Evolutionary conservation across 2,329 filamentous ascomycete genomes (phyloP), one percentile per base, ranked within the genome.

Genomic region (Emmonsiellopsis sp.): DNA sequence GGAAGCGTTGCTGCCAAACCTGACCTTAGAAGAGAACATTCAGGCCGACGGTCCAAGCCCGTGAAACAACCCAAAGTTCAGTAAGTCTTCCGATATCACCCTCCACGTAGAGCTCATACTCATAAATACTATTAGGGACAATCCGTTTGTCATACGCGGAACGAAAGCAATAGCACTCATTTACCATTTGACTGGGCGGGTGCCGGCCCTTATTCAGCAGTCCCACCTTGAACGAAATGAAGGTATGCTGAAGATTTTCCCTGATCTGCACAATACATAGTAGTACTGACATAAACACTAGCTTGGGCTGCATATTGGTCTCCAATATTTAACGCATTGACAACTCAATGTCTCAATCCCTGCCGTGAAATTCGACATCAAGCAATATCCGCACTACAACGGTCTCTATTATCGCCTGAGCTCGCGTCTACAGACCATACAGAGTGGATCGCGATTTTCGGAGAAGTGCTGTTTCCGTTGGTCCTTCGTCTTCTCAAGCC

Each of bases 291-390:
- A 55, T 61, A 48, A 53, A 34, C 46, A n/a, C 58, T 31, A 87
- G 93, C 93, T 11, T 98, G 93, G 93, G 90, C 89, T 49, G 89
- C 93, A 7, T 98, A 98, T 68, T 98, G 93, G 93, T 85, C 91
- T 11, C 93, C 92, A 1, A 90, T 98, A 31, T 93, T 98, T 70
- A 83, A 89, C 61, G 87, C 89, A 5, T 74, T 98, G 14, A 93
- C 87, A 2, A 83, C 83, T 4, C 93, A 98, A 71, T 96, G 91
- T 70, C 88, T 88, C 52, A 98, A 97, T 66, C 90, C 91, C 0
- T 96, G 90, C 65, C 86, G 92, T 52, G 91, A 96, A 62, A 88
- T 98, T 55, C 84, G 93, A 2, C 87, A 95, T 62, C 81, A 94
- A 63, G 89, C 93, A 1, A 88, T 97, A 61, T 83, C 86, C 6